These are phyloP conservation scores for Sedum album DNA, from an alignment of 164 flowering plant genomes.

Conservation along the genomic window DNA sequence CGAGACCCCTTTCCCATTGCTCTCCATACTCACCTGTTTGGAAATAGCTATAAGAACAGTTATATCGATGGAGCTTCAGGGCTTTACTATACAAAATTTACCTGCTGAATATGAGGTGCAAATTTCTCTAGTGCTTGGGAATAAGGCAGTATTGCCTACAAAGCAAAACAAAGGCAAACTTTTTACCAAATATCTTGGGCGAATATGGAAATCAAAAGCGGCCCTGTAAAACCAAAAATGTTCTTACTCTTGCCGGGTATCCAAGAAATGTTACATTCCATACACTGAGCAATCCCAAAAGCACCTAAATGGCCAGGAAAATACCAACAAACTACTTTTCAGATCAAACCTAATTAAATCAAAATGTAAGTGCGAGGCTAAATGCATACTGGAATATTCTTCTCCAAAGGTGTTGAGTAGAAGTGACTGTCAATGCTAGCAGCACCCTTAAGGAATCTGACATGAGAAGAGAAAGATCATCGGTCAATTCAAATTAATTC, in stretches of 20 bases:
- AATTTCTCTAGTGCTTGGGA: slow-evolving; percentile 91
- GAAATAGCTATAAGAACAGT: neutral
- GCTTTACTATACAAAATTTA: slow-evolving; percentile 9
- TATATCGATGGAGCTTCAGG: neutral
- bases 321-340: neutral
- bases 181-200: neutral
- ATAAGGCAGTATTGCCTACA: slow-evolving; percentile 93
- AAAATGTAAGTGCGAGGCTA: neutral
- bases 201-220: neutral
- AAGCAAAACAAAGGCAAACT: neutral
- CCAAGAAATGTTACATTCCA: slow-evolving; percentile 97
- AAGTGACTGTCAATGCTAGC: slow-evolving; percentile 85
- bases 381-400: slow-evolving; percentile 63
- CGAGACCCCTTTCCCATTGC: slow-evolving; percentile 96
- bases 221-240: slow-evolving; percentile 3
- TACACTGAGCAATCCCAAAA: slow-evolving; percentile 79
- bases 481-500: neutral
- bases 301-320: slow-evolving; percentile 46
- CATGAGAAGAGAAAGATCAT: slow-evolving; percentile 6
- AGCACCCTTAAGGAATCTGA: slow-evolving; percentile 90
- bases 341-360: neutral
- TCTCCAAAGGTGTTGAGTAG: slow-evolving; percentile 59
- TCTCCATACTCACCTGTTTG: slow-evolving; percentile 95
- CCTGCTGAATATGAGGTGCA: slow-evolving; percentile 99
- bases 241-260: slow-evolving; percentile 90